phyloP scores from a whole-genome alignment of 768 basidiomycete species.

The Boletus pseudopeckii region DNA sequence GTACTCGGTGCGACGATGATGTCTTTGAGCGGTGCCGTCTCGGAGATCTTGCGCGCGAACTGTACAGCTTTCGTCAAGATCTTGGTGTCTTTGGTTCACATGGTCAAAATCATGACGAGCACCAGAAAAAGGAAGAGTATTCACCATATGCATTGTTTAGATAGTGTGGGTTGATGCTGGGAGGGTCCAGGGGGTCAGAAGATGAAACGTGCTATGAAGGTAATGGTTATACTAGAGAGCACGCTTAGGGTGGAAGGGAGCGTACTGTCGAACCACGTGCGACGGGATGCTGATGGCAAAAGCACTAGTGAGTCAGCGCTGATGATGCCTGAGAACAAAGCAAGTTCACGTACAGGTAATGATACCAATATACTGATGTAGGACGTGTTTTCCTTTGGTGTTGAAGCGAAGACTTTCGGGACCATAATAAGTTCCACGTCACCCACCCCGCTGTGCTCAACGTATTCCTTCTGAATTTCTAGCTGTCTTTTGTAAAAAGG shows the following conservation, averaged over 20 bases:
- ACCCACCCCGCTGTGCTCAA: slow-evolving; percentile 4
- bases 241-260: neutral
- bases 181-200: slow-evolving; percentile 9
- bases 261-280: slow-evolving; percentile 18
- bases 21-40: slow-evolving; percentile 16
- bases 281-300: slow-evolving; percentile 12
- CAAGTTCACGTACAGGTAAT: slow-evolving; percentile 7
- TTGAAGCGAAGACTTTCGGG: slow-evolving; percentile 9
- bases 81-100: slow-evolving; percentile 7
- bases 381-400: slow-evolving; percentile 5
- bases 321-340: neutral
- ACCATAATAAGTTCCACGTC: slow-evolving; percentile 20
- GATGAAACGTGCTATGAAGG: slow-evolving; percentile 15
- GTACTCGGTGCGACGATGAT: slow-evolving; percentile 18
- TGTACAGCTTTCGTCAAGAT: slow-evolving; percentile 13
- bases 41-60: slow-evolving; percentile 13
- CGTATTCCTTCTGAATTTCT: slow-evolving; percentile 8
- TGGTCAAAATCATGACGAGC: neutral
- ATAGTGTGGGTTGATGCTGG: slow-evolving; percentile 11
- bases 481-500: slow-evolving; percentile 13
- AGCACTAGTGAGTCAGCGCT: neutral
- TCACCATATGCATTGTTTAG: slow-evolving; percentile 16
- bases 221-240: neutral
- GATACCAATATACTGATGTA: slow-evolving; percentile 11
- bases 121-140: neutral